Base-by-base conservation (phyloP, 768 basidiomycete genomes). In the Suillus paluster region DNA sequence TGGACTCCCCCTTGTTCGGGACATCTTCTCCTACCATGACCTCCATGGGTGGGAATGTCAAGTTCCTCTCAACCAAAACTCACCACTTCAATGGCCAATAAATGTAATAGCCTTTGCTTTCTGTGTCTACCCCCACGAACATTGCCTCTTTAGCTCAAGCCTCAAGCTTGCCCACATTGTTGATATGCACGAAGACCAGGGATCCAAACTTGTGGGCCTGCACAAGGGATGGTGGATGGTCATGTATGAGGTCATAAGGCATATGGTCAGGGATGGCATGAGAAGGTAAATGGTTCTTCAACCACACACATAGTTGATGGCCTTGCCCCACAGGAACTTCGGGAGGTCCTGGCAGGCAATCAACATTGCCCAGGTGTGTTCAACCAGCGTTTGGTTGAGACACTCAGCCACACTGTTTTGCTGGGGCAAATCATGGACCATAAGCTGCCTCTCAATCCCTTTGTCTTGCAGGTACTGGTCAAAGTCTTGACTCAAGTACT, bases 71-170 rank as follows among this genome's bases (percentile, higher is more conserved):
- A 1, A 76, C 70, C 0, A 68, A 70, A 19, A 79, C 19, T 9
- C 9, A 9, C 8, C n/a, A 8, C 9, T 60, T 65, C 12, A 65
- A 57, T 4, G 70, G 65, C 72, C 74, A 78, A 61, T 78, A 79
- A 15, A 79, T 67, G 0, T 71, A 65, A 36, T 71, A 69, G 2
- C 72, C 76, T 33, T 73, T 74, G 62, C 73, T 76, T 30, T 74
- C 62, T 5, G 67, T 61, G 63, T 78, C 73, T 63, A 75, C 75
- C 0, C 79, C 76, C 14, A 80, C 64, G 67, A 73, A 80, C 4
- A 63, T 59, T 0, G 73, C 75, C 25, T 72, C 67, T 12, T 68
- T 59, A 2, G 66, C 69, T 30, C 66, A 44, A 5, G 66, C 61
- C 4, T 71, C 73, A 2, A 78, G 60, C 60, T 78, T 78, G 7